phyloP scores from a whole-genome alignment of 352 stramenopile genomes.

The Thalassiosira hispida region DNA sequence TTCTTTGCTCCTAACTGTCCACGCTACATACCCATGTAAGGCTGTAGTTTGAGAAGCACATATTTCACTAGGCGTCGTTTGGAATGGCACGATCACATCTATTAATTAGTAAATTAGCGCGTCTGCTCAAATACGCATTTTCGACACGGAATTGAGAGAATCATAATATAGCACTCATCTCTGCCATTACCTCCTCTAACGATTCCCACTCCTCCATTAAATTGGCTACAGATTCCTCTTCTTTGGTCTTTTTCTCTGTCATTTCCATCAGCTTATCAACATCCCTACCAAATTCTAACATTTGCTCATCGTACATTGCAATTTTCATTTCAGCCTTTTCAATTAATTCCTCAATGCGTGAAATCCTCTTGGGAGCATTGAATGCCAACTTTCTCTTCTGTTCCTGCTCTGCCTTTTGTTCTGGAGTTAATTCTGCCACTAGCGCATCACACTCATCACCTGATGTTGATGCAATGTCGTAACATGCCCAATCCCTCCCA shows the following conservation, averaged over 20 bases:
- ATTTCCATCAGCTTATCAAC: conserved; percentile 79
- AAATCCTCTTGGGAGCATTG: conserved; percentile 85
- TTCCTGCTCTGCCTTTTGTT: conserved; percentile 66
- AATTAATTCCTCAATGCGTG: conserved; percentile 83
- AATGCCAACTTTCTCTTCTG: conserved; percentile 77
- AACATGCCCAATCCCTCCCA: conserved; percentile 79
- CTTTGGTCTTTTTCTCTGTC: conserved; percentile 66
- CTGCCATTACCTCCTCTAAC: conserved; percentile 70
- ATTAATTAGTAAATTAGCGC: background rate
- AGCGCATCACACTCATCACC: conserved; percentile 12
- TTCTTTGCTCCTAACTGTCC: too few species aligned
- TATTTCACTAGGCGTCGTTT: too few species aligned
- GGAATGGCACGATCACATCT: background rate
- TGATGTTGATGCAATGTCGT: conserved; percentile 58
- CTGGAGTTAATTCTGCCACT: conserved; percentile 37
- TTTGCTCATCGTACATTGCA: conserved; percentile 75
- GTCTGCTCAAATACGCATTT: background rate
- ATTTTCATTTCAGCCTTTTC: conserved; percentile 75
- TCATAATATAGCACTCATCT: conserved; percentile 40
- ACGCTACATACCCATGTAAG: too few species aligned
- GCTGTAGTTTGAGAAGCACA: too few species aligned
- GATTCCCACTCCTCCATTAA: conserved; percentile 86
- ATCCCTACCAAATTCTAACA: conserved; percentile 79
- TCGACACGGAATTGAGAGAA: background rate
- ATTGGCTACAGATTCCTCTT: conserved; percentile 65